Base-by-base conservation (phyloP, 2,329 filamentous ascomycete genomes). In the Botryotinia convoluta region DNA sequence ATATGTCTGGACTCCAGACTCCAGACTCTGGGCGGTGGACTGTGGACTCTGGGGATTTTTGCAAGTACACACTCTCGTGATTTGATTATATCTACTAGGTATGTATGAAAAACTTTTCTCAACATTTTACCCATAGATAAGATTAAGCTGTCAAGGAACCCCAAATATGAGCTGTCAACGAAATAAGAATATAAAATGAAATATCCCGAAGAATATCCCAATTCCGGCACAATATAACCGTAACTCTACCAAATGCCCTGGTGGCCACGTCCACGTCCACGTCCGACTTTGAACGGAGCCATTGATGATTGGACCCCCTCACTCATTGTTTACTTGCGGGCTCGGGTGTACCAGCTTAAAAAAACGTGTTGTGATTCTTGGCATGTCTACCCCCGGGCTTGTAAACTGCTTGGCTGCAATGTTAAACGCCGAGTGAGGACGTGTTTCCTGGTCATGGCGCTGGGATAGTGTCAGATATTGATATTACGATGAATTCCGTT, bases 321-420 rank as follows among this genome's bases (percentile, higher is more conserved):
- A 7, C 48, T 26, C 48, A 54, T 54, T n/a, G 26, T 54, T 54
- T 57, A 18, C 51, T 18, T 29, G 51, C 7, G 35, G 64, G 45
- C 39, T 68, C 45, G 45, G 45, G 35, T 54, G 65, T 42, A 42
- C 16, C 37, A 22, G 32, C 65, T 37, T 18, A 8, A 12, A 42
- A 57, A 57, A 65, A 65, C 48, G 48, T 68, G 48, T 42, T 22
- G 37, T 57, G n/a, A 12, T 20, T 26, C 65, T 68, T 68, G 65
- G 48, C 48, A 68, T 57, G 5, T 42, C 16, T 14, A 42, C 37
- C 64, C 48, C 48, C 26, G 48, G 64, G 26, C 51, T 54, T 54
- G 64, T 16, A 22, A n/a, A 22, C 16, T 14, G 26, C 45, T 54
- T 68, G 64, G 64, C 45, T 32, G 26, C 54, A 22, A 7, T 39